Conservation (phyloP, 305 asterid genomes). For the Fraxinus xanthoxyloides region DNA sequence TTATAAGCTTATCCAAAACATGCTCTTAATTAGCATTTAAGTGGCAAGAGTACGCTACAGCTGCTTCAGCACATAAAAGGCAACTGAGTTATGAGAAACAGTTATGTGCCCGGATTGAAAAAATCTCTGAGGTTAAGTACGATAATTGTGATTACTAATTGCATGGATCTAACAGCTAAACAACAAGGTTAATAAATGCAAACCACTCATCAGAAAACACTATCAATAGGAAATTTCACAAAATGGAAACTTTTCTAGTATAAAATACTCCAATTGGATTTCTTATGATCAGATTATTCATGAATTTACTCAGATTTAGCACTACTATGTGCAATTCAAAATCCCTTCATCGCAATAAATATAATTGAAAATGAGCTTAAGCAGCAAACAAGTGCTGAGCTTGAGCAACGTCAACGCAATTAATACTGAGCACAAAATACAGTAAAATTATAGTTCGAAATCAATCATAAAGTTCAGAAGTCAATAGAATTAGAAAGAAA, state of each 20-base stretch:
- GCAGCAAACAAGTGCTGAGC: background rate
- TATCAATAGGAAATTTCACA: background rate
- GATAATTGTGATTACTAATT: background rate
- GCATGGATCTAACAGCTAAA: background rate
- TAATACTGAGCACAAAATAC: background rate
- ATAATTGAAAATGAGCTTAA: background rate
- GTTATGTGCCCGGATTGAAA: background rate
- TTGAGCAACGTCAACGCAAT: background rate
- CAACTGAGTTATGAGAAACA: background rate
- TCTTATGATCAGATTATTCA: background rate
- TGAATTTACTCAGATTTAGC: background rate
- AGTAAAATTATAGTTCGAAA: conserved; percentile 8
- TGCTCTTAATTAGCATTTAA: background rate
- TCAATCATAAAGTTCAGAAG: conserved; percentile 2
- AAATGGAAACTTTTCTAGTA: background rate
- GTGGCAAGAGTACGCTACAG: background rate
- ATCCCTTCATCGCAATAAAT: background rate
- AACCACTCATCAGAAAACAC: background rate
- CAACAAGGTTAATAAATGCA: conserved; percentile 13
- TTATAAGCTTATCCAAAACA: background rate
- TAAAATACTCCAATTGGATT: background rate
- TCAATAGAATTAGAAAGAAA: background rate
- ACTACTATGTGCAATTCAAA: background rate
- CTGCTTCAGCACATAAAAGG: background rate
- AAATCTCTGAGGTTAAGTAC: background rate